Conservation (phyloP, 306 rosid genomes). For the Hippophae rhamnoides region DNA sequence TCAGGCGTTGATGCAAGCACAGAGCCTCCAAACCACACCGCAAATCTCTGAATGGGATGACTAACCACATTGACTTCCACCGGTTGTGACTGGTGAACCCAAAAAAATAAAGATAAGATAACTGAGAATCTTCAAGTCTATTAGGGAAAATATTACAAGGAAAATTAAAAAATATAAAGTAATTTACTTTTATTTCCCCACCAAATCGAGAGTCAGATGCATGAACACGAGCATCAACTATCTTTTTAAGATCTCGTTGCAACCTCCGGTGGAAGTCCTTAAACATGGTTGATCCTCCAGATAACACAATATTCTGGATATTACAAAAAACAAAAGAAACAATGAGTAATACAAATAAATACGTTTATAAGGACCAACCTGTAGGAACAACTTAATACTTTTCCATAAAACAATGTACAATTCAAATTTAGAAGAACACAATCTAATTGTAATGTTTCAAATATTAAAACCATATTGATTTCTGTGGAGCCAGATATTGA, state of each 20-base stretch:
- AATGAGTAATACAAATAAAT: conserved; percentile 1
- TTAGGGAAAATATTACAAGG: not conserved
- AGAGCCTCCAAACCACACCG: conserved; percentile 99
- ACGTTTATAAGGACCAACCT: too few species aligned
- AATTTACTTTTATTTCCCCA: conserved; percentile 67
- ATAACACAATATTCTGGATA: conserved; percentile 79
- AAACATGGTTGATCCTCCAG: conserved; percentile 99
- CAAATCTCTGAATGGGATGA: conserved; percentile 96
- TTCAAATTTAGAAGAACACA: too few species aligned
- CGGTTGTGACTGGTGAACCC: conserved; percentile 61
- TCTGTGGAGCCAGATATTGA: too few species aligned
- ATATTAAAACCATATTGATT: too few species aligned
- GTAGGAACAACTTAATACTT: too few species aligned
- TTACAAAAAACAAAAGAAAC: conserved; percentile 1
- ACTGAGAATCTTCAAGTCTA: not conserved
- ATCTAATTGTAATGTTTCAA: too few species aligned
- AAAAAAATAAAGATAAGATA: conserved; percentile 2
- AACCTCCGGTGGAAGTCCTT: conserved; percentile 95
- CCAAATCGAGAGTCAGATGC: conserved; percentile 76
- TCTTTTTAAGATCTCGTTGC: conserved; percentile 91
- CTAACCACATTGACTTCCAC: conserved; percentile 97
- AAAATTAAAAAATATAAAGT: not conserved
- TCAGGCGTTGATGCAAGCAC: conserved; percentile 99
- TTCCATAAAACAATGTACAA: too few species aligned
- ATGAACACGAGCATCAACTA: conserved; percentile 82